Evolutionary conservation across 768 basidiomycete species (phyloP).

Genomic region (Tulasnella sp.): DNA sequence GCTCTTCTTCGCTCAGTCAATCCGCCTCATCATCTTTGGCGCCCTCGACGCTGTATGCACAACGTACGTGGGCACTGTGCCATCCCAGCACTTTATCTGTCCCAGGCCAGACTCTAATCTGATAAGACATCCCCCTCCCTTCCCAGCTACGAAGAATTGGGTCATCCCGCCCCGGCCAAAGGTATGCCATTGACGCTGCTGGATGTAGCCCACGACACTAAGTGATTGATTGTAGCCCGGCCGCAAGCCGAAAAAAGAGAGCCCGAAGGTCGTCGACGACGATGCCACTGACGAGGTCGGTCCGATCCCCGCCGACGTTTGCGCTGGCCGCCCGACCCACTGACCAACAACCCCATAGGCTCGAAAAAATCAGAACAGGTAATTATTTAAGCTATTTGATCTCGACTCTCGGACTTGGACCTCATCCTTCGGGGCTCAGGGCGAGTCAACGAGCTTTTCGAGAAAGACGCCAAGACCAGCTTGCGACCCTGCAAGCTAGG

Average conservation of each 20-base stretch:
- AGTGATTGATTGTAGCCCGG: constrained; percentile 46
- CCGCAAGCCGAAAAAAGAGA: constrained; percentile 78
- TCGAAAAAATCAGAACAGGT: constrained; percentile 34
- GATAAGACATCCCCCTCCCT: constrained; percentile 29
- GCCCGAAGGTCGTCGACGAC: constrained; percentile 32
- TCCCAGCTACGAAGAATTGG: constrained; percentile 82
- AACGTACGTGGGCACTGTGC: constrained; percentile 9
- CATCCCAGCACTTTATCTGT: constrained; percentile 1
- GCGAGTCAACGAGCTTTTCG: constrained; percentile 87
- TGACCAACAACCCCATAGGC: constrained; percentile 12
- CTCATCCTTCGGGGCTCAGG: constrained; percentile 39
- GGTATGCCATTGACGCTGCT: not conserved
- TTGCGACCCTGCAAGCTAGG: constrained; percentile 81
- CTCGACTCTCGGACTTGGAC: constrained; percentile 7
- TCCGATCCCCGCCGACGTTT: constrained; percentile 24
- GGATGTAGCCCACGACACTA: not conserved
- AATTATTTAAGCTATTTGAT: constrained; percentile 38
- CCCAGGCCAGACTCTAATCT: constrained; percentile 17
- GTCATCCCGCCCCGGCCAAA: constrained; percentile 81
- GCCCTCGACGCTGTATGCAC: not conserved
- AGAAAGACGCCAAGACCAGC: constrained; percentile 83
- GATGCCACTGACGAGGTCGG: constrained; percentile 53
- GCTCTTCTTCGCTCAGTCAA: not conserved
- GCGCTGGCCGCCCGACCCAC: not conserved
- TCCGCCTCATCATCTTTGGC: not conserved